phyloP scores from a whole-genome alignment of 2,329 filamentous ascomycete species.

The Raffaelea ambrosiae region DNA sequence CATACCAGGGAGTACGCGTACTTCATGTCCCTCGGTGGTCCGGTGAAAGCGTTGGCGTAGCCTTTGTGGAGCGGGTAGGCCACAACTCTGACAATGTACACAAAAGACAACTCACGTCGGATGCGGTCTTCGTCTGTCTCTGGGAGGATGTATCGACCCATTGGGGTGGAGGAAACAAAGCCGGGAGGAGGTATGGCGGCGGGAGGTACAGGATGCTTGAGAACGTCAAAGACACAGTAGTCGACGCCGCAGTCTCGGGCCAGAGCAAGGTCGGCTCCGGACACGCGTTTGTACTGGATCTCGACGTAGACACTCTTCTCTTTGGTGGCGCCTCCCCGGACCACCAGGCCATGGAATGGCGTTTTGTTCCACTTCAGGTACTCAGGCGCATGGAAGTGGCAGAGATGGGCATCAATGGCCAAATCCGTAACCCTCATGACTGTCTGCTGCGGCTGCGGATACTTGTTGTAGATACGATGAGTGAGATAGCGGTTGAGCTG shows the following conservation, averaged over 20 bases:
- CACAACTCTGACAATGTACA: conserved; percentile 17
- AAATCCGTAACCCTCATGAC: no score
- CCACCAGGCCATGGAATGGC: neutral
- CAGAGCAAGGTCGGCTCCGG: conserved; percentile 5
- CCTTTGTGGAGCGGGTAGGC: conserved; percentile 5
- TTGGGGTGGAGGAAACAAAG: no score
- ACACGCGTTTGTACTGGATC: conserved; percentile 10
- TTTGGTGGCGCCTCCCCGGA: neutral
- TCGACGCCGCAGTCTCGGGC: conserved; percentile 3
- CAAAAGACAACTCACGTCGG: conserved; percentile 11
- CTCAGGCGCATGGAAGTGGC: neutral
- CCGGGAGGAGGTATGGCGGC: no score
- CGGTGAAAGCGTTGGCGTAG: conserved; percentile 10
- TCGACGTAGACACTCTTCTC: conserved; percentile 1
- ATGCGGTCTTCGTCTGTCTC: no score
- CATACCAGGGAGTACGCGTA: conserved; percentile 9
- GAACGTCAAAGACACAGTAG: neutral
- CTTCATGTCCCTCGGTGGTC: conserved; percentile 8
- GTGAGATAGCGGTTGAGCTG: neutral
- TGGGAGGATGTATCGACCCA: no score
- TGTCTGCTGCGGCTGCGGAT: no score
- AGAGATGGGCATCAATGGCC: no score
- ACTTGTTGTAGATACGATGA: no score
- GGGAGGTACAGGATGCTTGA: no score
- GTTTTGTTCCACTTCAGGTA: conserved; percentile 4